Conservation (phyloP, 2,329 filamentous ascomycete species). For the Mycosphaerella sp. region DNA sequence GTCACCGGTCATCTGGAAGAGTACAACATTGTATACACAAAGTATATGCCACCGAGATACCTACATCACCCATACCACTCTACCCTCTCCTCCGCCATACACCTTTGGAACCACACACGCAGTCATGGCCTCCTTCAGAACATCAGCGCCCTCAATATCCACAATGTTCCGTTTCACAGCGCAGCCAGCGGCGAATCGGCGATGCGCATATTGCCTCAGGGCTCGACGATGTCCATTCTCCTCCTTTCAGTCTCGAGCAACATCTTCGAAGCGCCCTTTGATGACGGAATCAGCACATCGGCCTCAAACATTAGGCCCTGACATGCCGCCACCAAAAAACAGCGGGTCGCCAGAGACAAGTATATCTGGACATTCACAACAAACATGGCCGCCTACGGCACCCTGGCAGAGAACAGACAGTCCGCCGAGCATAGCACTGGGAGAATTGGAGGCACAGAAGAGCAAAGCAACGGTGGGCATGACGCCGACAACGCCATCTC, state of each 20-base stretch:
- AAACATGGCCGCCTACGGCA: conserved; percentile 44
- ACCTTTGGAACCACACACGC: not conserved
- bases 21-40: no score
- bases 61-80: not conserved
- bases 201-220: conserved; percentile 41
- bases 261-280: conserved; percentile 54
- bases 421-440: conserved; percentile 42
- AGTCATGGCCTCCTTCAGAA: conserved; percentile 29
- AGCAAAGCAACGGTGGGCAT: conserved; percentile 41
- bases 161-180: conserved; percentile 35
- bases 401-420: conserved; percentile 37
- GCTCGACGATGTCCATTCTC: conserved; percentile 40
- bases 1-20: no score
- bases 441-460: conserved; percentile 62
- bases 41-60: no score
- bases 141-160: conserved; percentile 27
- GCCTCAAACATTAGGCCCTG: conserved; percentile 51
- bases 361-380: conserved; percentile 48
- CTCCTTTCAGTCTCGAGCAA: conserved; percentile 35
- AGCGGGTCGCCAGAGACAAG: conserved; percentile 54
- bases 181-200: conserved; percentile 24
- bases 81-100: not conserved
- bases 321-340: conserved; percentile 55
- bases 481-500: conserved; percentile 24
- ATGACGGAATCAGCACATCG: conserved; percentile 61